Evolutionary conservation across 345 rosid species (phyloP).

Genomic region (Turnera subulata): DNA sequence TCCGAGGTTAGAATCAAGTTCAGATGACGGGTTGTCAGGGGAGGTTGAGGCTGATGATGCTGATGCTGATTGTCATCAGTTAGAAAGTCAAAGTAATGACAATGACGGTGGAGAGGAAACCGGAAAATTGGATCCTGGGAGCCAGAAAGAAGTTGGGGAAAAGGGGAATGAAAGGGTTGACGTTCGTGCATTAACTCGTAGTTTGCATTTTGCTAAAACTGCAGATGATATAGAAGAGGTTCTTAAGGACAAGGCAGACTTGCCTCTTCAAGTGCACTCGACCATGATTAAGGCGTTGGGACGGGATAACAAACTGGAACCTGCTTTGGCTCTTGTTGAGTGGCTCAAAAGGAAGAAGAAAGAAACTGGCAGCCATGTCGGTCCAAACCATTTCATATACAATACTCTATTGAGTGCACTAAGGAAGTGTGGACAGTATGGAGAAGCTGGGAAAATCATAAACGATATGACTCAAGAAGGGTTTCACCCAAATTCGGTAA

Average conservation of each 20-base stretch:
- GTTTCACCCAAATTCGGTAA: slow-evolving; percentile 58
- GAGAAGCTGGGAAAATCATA: slow-evolving; percentile 50
- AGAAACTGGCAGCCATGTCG: slow-evolving; percentile 44
- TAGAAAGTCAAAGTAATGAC: no score
- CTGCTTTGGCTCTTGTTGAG: slow-evolving; percentile 69
- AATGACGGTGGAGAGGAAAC: no score
- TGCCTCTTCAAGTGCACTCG: slow-evolving; percentile 65
- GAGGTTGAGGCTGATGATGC: no score
- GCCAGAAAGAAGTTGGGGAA: slow-evolving; percentile 18
- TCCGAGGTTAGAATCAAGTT: no score
- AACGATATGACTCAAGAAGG: slow-evolving; percentile 64
- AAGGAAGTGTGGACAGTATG: slow-evolving; percentile 49
- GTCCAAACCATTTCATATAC: slow-evolving; percentile 72
- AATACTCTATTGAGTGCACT: slow-evolving; percentile 72
- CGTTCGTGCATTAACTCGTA: slow-evolving; percentile 50
- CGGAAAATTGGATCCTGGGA: slow-evolving; percentile 4
- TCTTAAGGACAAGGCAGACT: slow-evolving; percentile 55
- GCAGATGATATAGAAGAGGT: slow-evolving; percentile 72
- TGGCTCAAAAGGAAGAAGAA: slow-evolving; percentile 76
- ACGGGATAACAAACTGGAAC: slow-evolving; percentile 49
- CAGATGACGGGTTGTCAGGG: no score
- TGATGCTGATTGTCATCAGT: no score
- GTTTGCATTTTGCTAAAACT: slow-evolving; percentile 54
- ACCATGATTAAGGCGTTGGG: slow-evolving; percentile 73
- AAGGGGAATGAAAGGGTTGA: slow-evolving; percentile 12